phyloP scores from a whole-genome alignment of 2,329 filamentous ascomycete species.

The Diaporthe batatas region DNA sequence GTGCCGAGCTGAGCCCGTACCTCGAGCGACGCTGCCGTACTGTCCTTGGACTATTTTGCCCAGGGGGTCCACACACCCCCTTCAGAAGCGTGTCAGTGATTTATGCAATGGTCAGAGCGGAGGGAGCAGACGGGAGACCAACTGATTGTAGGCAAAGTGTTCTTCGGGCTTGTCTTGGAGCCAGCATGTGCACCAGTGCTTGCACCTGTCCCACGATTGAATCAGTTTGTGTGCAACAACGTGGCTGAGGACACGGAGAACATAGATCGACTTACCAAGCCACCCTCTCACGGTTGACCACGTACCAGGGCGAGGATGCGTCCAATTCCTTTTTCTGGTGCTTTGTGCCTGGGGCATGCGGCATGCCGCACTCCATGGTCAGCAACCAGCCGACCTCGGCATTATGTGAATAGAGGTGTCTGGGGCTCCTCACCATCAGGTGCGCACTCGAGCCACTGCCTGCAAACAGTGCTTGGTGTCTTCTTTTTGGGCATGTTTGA shows the following conservation, averaged over 20 bases:
- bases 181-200: not conserved
- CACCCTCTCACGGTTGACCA: not conserved
- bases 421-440: not conserved
- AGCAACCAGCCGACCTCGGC: not conserved
- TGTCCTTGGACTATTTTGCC: not conserved
- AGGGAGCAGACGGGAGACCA: not conserved
- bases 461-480: not conserved
- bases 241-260: not conserved
- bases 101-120: too few relatives aligned
- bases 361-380: not conserved
- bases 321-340: not conserved
- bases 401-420: too few relatives aligned
- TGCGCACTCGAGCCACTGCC: not conserved
- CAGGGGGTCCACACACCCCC: not conserved
- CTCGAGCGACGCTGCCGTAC: not conserved
- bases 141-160: not conserved
- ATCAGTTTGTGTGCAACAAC: not conserved
- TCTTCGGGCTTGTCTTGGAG: not conserved
- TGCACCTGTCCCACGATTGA: not conserved
- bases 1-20: not conserved
- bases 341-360: not conserved
- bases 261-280: not conserved
- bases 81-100: not conserved
- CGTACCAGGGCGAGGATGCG: not conserved
- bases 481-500: not conserved